These are phyloP conservation scores for Tulasnella sp. DNA, from an alignment of 768 basidiomycete genomes.

Conservation along the genomic window DNA sequence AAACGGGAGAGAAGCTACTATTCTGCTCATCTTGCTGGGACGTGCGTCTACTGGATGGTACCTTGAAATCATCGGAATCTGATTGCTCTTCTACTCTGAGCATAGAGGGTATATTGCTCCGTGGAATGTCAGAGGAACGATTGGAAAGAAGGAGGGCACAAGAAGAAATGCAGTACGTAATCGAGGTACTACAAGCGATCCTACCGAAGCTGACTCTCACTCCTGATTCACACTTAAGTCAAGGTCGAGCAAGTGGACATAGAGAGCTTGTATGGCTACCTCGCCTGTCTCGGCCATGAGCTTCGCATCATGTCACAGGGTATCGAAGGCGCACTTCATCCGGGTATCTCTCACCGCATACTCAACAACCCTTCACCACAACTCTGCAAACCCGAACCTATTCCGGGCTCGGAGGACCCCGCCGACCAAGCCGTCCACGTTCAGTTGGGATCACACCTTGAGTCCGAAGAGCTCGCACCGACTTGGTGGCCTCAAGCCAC, in stretches of 20 bases:
- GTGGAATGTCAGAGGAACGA: conserved; percentile 14
- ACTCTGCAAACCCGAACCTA: neutral
- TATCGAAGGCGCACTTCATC: neutral
- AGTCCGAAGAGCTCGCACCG: neutral
- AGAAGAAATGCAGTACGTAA: neutral
- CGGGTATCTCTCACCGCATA: neutral
- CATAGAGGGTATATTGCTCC: conserved; percentile 13
- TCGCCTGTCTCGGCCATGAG: neutral
- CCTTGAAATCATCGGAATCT: neutral
- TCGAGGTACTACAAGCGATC: neutral
- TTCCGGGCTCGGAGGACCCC: neutral
- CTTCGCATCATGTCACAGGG: neutral
- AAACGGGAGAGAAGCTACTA: neutral
- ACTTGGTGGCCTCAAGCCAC: neutral
- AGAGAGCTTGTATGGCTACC: conserved; percentile 5
- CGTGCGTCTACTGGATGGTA: neutral
- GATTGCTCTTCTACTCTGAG: neutral
- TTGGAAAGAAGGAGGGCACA: conserved; percentile 14
- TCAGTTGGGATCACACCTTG: neutral
- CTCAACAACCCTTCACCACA: neutral
- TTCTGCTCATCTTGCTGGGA: neutral
- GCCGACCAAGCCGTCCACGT: neutral
- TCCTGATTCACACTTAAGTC: neutral
- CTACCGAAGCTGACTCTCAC: neutral
- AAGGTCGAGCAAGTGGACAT: neutral